Percentiles rank a stretch among this genome's conserved stretches.
Conservation (phyloP, 2,329 filamentous ascomycete species). For the Boeremia exigua region DNA sequence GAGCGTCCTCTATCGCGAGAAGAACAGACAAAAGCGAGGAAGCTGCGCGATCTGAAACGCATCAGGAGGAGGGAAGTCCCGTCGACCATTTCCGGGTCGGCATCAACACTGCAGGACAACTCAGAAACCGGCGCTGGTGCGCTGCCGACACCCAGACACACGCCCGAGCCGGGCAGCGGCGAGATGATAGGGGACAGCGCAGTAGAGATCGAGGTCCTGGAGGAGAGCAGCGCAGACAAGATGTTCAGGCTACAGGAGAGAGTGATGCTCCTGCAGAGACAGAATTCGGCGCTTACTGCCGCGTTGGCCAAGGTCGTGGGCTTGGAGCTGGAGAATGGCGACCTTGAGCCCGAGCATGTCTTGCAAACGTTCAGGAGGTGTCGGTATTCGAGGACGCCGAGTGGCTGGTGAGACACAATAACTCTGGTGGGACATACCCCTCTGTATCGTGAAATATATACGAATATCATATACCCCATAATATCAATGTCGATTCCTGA, state of each 20-base stretch:
- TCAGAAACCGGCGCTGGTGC: slow-evolving; percentile 15
- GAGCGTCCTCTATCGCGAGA: slow-evolving; percentile 20
- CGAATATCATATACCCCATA: not conserved
- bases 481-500: not conserved
- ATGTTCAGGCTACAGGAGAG: slow-evolving; percentile 27
- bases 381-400: slow-evolving; percentile 12
- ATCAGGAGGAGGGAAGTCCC: slow-evolving; percentile 25
- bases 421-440: not conserved
- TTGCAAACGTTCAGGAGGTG: slow-evolving; percentile 21
- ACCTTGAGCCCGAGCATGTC: slow-evolving; percentile 28
- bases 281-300: slow-evolving; percentile 35
- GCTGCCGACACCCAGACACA: slow-evolving; percentile 24
- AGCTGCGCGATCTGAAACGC: slow-evolving; percentile 35
- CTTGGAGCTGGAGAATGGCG: slow-evolving; percentile 27
- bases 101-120: slow-evolving; percentile 11
- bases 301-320: slow-evolving; percentile 37
- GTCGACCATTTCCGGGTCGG: slow-evolving; percentile 3
- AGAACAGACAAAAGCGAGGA: slow-evolving; percentile 31
- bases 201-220: slow-evolving; percentile 17
- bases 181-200: slow-evolving; percentile 11
- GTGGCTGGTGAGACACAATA: slow-evolving; percentile 10
- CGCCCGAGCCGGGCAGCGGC: slow-evolving; percentile 18
- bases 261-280: slow-evolving; percentile 28
- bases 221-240: slow-evolving; percentile 16
- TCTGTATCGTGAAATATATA: not conserved